Base-by-base conservation (phyloP, 2,329 filamentous ascomycete species). In the Torrubiella hemipterigena region DNA sequence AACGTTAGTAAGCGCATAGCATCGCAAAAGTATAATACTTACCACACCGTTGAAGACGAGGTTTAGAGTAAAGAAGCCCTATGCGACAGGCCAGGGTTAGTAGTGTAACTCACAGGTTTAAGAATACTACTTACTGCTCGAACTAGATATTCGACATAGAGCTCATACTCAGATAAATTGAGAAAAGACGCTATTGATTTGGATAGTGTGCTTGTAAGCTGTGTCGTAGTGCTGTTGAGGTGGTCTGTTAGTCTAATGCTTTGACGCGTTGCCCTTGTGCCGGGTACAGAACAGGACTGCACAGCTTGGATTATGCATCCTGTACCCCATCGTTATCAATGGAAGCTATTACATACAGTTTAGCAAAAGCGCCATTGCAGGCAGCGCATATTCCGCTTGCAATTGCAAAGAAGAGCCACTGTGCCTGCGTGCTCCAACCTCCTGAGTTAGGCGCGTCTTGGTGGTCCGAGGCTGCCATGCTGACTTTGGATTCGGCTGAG, bases 351-450 rank as follows among this genome's bases (percentile, higher is more conserved):
- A 64, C 73, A 47, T 58, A 83, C 78, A 91, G 60, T 56, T 89
- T 91, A 1, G 83, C 83, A 60, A 89, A 86, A 5, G 83, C 77
- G 36, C 82, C 82, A 45, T 91, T 91, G 43, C 82, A 77, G 15
- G 82, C 81, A 19, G 83, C 83, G 47, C 81, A 87, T 32, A 71
- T 75, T 38, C 83, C 83, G 47, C 79, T 84, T 29, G 77, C 73
- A 25, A 87, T 52, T 25, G 83, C 80, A 39, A 81, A 68, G 30
- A 77, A 57, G 38, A 89, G 67, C 76, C 76, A 81, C 41, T 69
- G 65, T 18, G 49, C 42, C 10, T 46, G 47, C 17, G 40, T 58
- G 43, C 45, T 55, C 56, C 39, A 54, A 40, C 27, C 19, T 11
- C 7, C 17, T 5, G 26, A 11, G 32, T n/a, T 29, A 19, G 34